Conservation (phyloP, 2,329 filamentous ascomycete species). For the Teratosphaeria epicoccoides region DNA sequence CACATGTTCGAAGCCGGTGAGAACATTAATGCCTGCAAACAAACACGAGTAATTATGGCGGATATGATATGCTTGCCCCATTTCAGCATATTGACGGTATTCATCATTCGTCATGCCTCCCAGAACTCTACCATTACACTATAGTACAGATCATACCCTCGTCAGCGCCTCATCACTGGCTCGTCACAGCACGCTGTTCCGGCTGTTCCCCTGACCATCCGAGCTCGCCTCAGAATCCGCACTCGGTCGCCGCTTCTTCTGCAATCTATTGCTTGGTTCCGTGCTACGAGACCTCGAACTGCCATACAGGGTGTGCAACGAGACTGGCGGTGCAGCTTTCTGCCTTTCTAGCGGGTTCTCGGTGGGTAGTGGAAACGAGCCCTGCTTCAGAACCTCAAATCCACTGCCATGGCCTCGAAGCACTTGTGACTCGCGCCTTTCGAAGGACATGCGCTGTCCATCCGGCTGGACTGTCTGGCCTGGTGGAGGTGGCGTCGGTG, state of each 20-base stretch:
- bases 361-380: constrained; percentile 15
- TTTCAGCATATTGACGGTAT: background rate
- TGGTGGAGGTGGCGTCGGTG: background rate
- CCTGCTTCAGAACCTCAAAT: constrained; percentile 26
- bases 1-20: background rate
- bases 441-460: constrained; percentile 13
- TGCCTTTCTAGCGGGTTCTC: constrained; percentile 12
- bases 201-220: background rate
- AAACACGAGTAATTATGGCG: background rate
- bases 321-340: constrained; percentile 17
- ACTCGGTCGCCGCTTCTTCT: constrained; percentile 23
- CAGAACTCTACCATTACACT: background rate
- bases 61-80: background rate
- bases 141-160: background rate
- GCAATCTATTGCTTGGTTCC: constrained; percentile 18
- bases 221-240: constrained; percentile 7
- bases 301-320: constrained; percentile 17
- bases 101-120: background rate
- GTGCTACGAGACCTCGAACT: constrained; percentile 13
- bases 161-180: background rate
- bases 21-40: no score
- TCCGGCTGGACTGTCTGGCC: background rate
- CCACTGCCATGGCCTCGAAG: constrained; percentile 25
- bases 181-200: constrained; percentile 3
- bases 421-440: constrained; percentile 16